These are phyloP conservation scores for Candida piceae DNA, from an alignment of 805 yeast species.

Conservation along the genomic window DNA sequence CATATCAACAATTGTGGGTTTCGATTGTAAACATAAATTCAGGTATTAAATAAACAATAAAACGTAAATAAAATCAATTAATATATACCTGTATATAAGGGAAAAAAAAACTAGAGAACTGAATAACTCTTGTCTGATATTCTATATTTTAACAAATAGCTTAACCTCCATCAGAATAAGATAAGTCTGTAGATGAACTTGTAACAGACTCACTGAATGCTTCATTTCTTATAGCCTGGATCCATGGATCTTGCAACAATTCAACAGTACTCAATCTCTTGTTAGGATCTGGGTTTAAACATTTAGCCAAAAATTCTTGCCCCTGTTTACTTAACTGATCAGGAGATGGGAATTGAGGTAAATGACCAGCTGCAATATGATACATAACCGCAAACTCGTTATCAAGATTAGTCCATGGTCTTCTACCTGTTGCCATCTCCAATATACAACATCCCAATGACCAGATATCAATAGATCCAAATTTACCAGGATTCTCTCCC, in stretches of 20 bases:
- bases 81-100: too few species aligned
- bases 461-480: constrained; percentile 86
- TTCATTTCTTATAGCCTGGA: constrained; percentile 59
- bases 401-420: constrained; percentile 96
- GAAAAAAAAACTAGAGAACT: too few species aligned
- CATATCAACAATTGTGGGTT: too few species aligned
- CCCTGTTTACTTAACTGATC: constrained; percentile 80
- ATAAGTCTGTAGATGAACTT: constrained; percentile 15
- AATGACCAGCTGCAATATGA: constrained; percentile 92
- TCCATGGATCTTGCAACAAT: constrained; percentile 86
- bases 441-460: constrained; percentile 93
- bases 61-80: too few species aligned
- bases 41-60: too few species aligned
- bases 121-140: too few species aligned
- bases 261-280: constrained; percentile 82
- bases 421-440: constrained; percentile 93
- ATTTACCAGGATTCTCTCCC: constrained; percentile 56
- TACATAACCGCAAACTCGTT: constrained; percentile 99
- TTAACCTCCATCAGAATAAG: background rate
- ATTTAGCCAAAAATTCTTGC: constrained; percentile 59
- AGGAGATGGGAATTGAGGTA: constrained; percentile 74
- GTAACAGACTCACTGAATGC: constrained; percentile 50
- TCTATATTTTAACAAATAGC: too few species aligned
- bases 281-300: constrained; percentile 78
- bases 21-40: too few species aligned